phyloP scores from a whole-genome alignment of 2,329 filamentous ascomycete genomes.

The Plectosphaerella plurivora region DNA sequence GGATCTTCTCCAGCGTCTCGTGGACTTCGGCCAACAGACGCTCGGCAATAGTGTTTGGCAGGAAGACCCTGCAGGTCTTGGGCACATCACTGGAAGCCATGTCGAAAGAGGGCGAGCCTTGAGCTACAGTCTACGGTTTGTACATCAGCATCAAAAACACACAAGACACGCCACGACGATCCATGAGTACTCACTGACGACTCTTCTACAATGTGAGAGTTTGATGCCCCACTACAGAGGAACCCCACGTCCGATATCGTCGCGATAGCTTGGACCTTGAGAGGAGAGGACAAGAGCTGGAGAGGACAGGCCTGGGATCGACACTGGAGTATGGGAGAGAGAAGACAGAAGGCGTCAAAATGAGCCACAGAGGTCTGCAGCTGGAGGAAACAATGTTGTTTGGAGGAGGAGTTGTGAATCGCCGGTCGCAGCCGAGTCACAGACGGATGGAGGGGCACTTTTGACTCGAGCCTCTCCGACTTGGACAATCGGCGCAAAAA shows the following conservation, averaged over 20 bases:
- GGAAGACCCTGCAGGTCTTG: slow-evolving; percentile 86
- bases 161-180: not conserved
- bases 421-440: not conserved
- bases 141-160: not conserved
- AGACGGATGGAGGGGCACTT: slow-evolving; percentile 1
- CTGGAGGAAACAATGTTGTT: not conserved
- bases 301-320: not conserved
- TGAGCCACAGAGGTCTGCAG: not conserved
- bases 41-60: slow-evolving; percentile 84
- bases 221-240: not conserved
- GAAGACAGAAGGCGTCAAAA: not conserved
- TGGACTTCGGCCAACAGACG: slow-evolving; percentile 73
- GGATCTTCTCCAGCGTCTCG: slow-evolving; percentile 67
- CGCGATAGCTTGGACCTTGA: not conserved
- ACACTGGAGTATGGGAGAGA: not conserved
- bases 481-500: slow-evolving; percentile 1
- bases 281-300: not conserved
- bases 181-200: not conserved
- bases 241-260: slow-evolving; percentile 1
- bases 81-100: slow-evolving; percentile 41
- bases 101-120: not conserved
- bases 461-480: slow-evolving; percentile 1
- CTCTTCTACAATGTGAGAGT: not conserved
- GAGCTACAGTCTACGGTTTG: not conserved
- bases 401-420: not conserved